Conservation (phyloP, 306 rosid species). For the Prunus mira region DNA sequence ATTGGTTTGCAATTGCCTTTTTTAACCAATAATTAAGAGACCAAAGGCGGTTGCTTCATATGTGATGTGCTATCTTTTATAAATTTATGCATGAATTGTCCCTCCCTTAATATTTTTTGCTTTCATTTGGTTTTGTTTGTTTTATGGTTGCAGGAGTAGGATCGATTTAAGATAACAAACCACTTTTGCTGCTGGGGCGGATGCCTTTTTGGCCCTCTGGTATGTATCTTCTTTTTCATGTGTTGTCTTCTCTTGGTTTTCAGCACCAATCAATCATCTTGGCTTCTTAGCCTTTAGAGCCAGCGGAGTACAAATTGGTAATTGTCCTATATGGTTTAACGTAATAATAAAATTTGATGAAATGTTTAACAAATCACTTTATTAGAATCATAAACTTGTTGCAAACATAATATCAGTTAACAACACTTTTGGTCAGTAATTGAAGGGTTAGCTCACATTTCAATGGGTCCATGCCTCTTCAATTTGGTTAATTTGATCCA, state of each 20-base stretch:
- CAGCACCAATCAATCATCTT: background rate
- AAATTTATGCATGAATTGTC: background rate
- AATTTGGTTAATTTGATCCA: background rate
- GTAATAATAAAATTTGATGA: too few relatives aligned
- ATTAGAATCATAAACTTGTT: background rate
- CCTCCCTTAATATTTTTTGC: slow-evolving; percentile 23
- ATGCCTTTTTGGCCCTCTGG: slow-evolving; percentile 44
- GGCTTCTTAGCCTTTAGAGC: background rate
- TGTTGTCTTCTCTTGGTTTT: background rate
- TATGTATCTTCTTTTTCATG: slow-evolving; percentile 42
- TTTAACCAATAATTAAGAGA: background rate
- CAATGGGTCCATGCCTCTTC: too few relatives aligned
- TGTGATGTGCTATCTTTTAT: slow-evolving; percentile 2
- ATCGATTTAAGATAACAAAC: slow-evolving; percentile 42
- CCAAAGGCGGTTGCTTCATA: too few relatives aligned
- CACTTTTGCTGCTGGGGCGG: slow-evolving; percentile 43
- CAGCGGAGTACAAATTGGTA: background rate
- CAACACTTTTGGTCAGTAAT: too few relatives aligned
- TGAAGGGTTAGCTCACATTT: background rate
- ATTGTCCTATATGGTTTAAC: background rate
- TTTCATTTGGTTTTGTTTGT: slow-evolving; percentile 29
- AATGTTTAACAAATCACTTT: too few relatives aligned
- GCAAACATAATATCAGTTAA: too few relatives aligned
- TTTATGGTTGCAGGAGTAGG: slow-evolving; percentile 64
- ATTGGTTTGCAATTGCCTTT: background rate